Evolutionary conservation across 345 rosid species (phyloP).

Genomic region (Lepidium didymum): DNA sequence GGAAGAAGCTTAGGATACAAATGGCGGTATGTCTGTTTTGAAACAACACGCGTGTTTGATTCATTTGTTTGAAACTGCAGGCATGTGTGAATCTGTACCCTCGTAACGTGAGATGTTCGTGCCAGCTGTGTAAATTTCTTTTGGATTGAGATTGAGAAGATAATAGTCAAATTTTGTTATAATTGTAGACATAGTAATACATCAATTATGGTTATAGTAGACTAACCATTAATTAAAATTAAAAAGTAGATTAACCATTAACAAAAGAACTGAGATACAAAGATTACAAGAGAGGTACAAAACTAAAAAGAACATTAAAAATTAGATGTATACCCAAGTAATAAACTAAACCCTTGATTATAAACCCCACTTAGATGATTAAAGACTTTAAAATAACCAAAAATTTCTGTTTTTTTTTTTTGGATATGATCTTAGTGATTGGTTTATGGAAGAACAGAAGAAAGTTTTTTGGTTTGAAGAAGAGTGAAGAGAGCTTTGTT

Average conservation of each 20-base stretch:
- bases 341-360: constrained; percentile 12
- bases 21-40: not conserved
- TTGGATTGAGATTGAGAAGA: not conserved
- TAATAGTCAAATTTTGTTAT: not conserved
- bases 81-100: too few relatives aligned
- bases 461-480: constrained; percentile 34
- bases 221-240: not conserved
- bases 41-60: not conserved
- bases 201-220: not conserved
- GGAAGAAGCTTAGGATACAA: too few relatives aligned
- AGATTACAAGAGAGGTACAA: constrained; percentile 11
- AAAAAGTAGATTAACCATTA: constrained; percentile 1
- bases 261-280: not conserved
- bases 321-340: constrained; percentile 23
- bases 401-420: not conserved
- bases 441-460: constrained; percentile 15
- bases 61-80: not conserved
- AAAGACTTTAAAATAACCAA: not conserved
- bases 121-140: constrained; percentile 11
- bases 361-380: constrained; percentile 11
- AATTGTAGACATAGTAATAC: not conserved
- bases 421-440: constrained; percentile 6
- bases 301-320: not conserved
- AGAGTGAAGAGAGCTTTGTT: constrained; percentile 48
- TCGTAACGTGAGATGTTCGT: constrained; percentile 29